A percentile compares a stretch with the other conserved stretches of the same genome.
These are phyloP conservation scores for Rutstroemia sp. DNA, from an alignment of 2,329 filamentous ascomycete species.

Conservation along the genomic window DNA sequence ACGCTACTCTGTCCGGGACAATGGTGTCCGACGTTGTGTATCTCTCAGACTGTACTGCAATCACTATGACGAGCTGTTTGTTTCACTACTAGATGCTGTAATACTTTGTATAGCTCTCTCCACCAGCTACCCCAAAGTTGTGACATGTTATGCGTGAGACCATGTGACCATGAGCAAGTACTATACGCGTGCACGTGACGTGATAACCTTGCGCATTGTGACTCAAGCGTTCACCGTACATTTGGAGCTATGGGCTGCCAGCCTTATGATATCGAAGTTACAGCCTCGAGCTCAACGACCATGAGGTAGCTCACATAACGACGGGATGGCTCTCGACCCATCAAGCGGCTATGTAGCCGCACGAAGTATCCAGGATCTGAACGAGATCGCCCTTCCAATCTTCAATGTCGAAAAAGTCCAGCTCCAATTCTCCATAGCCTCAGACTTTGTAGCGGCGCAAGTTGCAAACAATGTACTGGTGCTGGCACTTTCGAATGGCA, in stretches of 20 bases:
- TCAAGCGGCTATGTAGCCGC: slow-evolving; percentile 67
- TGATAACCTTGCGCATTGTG: neutral
- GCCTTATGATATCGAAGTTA: slow-evolving; percentile 17
- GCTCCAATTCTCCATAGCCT: slow-evolving; percentile 88
- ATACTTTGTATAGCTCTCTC: neutral
- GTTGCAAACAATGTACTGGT: slow-evolving; percentile 97
- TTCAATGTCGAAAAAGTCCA: slow-evolving; percentile 92
- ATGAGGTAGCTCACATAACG: slow-evolving; percentile 24
- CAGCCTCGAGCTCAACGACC: slow-evolving; percentile 23
- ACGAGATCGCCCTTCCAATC: slow-evolving; percentile 67
- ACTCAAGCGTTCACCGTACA: neutral
- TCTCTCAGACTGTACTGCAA: neutral
- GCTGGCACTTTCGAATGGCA: slow-evolving; percentile 82
- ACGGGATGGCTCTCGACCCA: slow-evolving; percentile 60
- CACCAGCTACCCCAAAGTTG: too few relatives aligned
- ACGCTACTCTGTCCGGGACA: neutral
- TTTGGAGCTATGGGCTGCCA: slow-evolving; percentile 13
- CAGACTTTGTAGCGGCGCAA: slow-evolving; percentile 92
- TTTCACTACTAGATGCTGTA: neutral
- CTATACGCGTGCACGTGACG: neutral
- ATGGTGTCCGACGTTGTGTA: neutral
- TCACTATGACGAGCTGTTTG: neutral
- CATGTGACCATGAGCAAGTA: neutral
- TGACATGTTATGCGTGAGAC: too few relatives aligned
- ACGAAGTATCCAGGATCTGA: slow-evolving; percentile 49